Evolutionary conservation across 2,329 filamentous ascomycete genomes (phyloP).

Genomic region (Venturia aucupariae): DNA sequence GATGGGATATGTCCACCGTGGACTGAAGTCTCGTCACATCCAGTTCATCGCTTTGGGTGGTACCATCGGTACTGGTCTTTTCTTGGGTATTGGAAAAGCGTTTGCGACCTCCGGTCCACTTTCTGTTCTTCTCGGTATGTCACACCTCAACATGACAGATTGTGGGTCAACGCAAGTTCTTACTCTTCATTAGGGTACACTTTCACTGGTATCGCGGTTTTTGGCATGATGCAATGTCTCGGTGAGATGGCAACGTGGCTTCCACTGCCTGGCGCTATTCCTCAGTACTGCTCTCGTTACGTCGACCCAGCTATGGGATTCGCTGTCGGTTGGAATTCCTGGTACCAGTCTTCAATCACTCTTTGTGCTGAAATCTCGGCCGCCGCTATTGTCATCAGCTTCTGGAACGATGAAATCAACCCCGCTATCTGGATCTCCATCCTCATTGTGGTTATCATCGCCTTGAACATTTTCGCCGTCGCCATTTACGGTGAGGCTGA

Average conservation of each 20-base stretch:
- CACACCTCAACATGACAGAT: neutral
- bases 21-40: constrained; percentile 43
- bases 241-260: constrained; percentile 69
- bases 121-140: constrained; percentile 33
- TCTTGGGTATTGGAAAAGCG: constrained; percentile 41
- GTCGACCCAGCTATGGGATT: constrained; percentile 65
- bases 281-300: constrained; percentile 66
- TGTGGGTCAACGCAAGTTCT: neutral
- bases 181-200: constrained; percentile 24
- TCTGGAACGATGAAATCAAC: constrained; percentile 50
- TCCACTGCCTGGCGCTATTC: constrained; percentile 68
- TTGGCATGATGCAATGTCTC: constrained; percentile 58
- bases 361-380: constrained; percentile 71
- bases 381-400: constrained; percentile 49
- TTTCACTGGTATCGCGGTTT: constrained; percentile 59
- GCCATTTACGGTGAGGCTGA: constrained; percentile 68
- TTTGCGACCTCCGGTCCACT: constrained; percentile 40
- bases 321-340: constrained; percentile 76
- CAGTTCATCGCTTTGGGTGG: constrained; percentile 27
- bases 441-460: constrained; percentile 50
- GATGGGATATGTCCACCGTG: constrained; percentile 43
- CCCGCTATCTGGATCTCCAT: constrained; percentile 15
- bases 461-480: constrained; percentile 62
- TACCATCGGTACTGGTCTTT: constrained; percentile 46
- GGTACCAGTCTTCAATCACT: constrained; percentile 68